These are phyloP conservation scores for Auricularia sp. DNA, from an alignment of 768 basidiomycete genomes.

Conservation along the genomic window DNA sequence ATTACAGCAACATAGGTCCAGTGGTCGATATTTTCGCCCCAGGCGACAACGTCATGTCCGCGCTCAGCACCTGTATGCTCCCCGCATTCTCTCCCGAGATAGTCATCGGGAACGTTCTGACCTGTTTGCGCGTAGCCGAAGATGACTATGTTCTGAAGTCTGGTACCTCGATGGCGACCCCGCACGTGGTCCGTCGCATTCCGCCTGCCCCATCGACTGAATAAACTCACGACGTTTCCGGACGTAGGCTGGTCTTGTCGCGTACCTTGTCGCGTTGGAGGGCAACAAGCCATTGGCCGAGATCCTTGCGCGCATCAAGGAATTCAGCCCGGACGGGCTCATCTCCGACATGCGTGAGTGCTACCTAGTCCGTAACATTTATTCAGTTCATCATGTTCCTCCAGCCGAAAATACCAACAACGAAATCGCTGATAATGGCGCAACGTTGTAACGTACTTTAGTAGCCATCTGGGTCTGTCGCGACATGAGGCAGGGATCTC, in stretches of 20 bases:
- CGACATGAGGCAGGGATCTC: too few relatives aligned
- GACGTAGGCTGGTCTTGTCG: slow-evolving; percentile 25
- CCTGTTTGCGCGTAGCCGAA: slow-evolving; percentile 7
- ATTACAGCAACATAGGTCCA: slow-evolving; percentile 10
- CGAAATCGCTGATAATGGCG: background rate
- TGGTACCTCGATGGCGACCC: slow-evolving; percentile 92
- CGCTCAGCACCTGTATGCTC: background rate
- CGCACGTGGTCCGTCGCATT: slow-evolving; percentile 37
- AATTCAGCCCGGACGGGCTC: slow-evolving; percentile 19
- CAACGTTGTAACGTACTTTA: too few relatives aligned
- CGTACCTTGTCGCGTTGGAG: slow-evolving; percentile 25
- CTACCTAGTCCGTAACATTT: background rate
- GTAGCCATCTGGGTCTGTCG: too few relatives aligned
- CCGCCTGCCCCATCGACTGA: too few relatives aligned
- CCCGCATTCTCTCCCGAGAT: background rate
- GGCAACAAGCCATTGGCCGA: slow-evolving; percentile 23
- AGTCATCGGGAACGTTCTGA: background rate
- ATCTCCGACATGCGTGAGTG: slow-evolving; percentile 16
- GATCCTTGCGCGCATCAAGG: slow-evolving; percentile 19
- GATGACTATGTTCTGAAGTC: slow-evolving; percentile 64
- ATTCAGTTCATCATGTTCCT: background rate
- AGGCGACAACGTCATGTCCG: slow-evolving; percentile 8
- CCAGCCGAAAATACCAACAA: background rate
- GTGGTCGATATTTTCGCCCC: slow-evolving; percentile 10
- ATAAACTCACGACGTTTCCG: too few relatives aligned